Evolutionary conservation across 345 rosid species (phyloP), one percentile per base, ranked within the genome.

Genomic region (Mallotus nudiflorus): DNA sequence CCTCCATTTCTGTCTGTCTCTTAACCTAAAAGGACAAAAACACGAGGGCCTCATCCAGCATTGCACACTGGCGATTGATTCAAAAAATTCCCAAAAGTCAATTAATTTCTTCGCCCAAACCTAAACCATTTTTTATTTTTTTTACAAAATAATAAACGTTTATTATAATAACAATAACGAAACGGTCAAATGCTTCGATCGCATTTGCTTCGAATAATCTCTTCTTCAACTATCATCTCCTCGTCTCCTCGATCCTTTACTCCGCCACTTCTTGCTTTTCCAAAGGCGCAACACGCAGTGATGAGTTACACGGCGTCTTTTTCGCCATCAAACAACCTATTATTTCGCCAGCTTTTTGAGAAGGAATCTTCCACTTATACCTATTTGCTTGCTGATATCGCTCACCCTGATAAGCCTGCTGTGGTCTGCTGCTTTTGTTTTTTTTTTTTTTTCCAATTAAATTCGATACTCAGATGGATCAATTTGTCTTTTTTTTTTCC

Each of bases 321-420:
- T 20, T 27, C 56, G n/a, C 33, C 7, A 11, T 74, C 89, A 15
- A 61, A 82, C 2, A 84, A 81, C 84, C 85, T 95, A 31, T 69
- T 95, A 76, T 90, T 92, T 66, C 97, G 97, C 50, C 99, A 95
- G 77, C 80, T 90, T 65, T 95, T 92, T 50, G 97, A 95, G 91
- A 85, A 87, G 82, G 97, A 92, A 1, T 91, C 99, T 3, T 92
- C 83, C 1, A 95, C 99, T 19, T 95, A 58, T 70, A 92, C 99
- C 45, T 95, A 92, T 62, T 91, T 94, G 28, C 96, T 94, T n/a
- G 98, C 97, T 15, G 97, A 94, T 64, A 70, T 81, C 22, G 74
- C 92, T 16, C 93, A 92, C 73, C 91, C 92, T 0, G 92, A 89
- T 49, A 95, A 86, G 67, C 99, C 97, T 4, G 99, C 99, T 31